Conservation (phyloP, 2,329 filamentous ascomycete species). For the Fusarium nematophilum region DNA sequence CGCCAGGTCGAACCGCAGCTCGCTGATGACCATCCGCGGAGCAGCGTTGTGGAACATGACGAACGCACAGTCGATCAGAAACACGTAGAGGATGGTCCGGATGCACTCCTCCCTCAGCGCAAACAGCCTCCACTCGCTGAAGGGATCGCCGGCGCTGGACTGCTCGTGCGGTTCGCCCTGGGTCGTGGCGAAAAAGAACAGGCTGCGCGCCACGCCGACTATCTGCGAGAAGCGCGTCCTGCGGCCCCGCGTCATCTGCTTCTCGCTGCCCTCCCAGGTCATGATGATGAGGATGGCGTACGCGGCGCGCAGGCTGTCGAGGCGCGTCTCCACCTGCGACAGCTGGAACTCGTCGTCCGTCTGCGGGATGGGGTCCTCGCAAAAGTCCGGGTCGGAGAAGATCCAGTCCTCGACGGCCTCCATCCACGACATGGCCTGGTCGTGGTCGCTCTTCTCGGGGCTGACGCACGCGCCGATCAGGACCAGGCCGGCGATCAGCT, state of each 20-base stretch:
- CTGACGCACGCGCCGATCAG: slow-evolving; percentile 19
- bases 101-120: slow-evolving; percentile 21
- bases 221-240: slow-evolving; percentile 13
- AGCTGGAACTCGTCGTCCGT: background rate
- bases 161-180: too few relatives aligned
- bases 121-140: too few relatives aligned
- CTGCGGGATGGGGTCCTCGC: slow-evolving; percentile 4
- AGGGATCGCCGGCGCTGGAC: too few relatives aligned
- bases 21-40: slow-evolving; percentile 14
- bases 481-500: slow-evolving; percentile 10
- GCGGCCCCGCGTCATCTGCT: slow-evolving; percentile 3
- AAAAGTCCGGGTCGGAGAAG: slow-evolving; percentile 3
- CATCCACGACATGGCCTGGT: slow-evolving; percentile 11
- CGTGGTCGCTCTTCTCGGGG: background rate
- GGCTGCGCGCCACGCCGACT: slow-evolving; percentile 7
- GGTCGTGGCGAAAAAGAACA: slow-evolving; percentile 1
- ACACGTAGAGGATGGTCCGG: slow-evolving; percentile 16
- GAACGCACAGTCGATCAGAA: slow-evolving; percentile 27
- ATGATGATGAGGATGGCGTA: slow-evolving; percentile 10
- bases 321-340: background rate
- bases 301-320: slow-evolving; percentile 12
- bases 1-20: slow-evolving; percentile 17
- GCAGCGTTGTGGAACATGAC: slow-evolving; percentile 28
- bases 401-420: slow-evolving; percentile 20
- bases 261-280: slow-evolving; percentile 15